Conservation (phyloP, 176 grass and related monocot species). For the Poa pratensis region DNA sequence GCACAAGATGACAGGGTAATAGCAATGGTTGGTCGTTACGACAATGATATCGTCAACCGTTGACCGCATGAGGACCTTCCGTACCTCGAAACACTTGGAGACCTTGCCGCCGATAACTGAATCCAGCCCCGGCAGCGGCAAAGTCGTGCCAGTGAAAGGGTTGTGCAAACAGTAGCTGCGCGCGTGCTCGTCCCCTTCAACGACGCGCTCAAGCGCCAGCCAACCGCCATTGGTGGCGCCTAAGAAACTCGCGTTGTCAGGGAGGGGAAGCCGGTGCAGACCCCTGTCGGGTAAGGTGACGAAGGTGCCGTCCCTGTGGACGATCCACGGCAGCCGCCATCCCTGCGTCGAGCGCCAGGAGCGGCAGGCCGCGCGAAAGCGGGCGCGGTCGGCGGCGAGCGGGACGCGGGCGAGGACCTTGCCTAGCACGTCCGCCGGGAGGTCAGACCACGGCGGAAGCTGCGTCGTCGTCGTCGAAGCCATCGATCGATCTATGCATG, state of each 20-base stretch:
- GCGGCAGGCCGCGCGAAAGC: background rate
- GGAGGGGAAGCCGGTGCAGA: background rate
- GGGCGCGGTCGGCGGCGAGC: background rate
- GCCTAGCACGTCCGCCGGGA: background rate
- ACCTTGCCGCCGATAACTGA: background rate
- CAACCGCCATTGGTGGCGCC: background rate
- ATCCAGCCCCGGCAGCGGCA: background rate
- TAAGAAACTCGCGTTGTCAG: background rate
- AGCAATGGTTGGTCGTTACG: background rate
- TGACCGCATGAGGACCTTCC: background rate
- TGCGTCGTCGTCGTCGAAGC: background rate
- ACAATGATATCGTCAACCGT: background rate
- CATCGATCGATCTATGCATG: background rate
- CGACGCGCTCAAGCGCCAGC: background rate
- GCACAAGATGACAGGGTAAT: background rate
- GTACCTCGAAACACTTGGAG: background rate
- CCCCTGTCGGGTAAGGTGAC: background rate
- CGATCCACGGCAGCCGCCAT: background rate
- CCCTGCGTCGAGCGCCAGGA: background rate
- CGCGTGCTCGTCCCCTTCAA: background rate
- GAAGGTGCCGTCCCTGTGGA: conserved; percentile 2
- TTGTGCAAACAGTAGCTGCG: background rate
- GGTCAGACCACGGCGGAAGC: background rate
- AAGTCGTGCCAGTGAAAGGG: background rate
- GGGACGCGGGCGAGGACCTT: background rate